These are phyloP conservation scores for Prunus mongolica DNA, from an alignment of 306 rosid species.

Conservation along the genomic window DNA sequence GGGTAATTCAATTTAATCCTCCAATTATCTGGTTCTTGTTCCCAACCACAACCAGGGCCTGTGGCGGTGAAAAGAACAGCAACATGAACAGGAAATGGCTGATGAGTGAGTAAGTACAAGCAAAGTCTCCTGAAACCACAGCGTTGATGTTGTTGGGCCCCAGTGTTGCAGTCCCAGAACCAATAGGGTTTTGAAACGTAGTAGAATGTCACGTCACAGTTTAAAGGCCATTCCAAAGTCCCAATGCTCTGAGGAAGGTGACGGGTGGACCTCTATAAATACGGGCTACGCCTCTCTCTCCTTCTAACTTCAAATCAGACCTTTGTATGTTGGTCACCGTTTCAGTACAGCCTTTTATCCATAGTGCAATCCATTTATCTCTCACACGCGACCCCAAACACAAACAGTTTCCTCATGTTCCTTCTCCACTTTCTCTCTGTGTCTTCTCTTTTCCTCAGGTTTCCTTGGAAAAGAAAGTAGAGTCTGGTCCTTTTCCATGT, in stretches of 20 bases:
- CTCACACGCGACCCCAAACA: not conserved
- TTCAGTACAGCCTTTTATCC: not conserved
- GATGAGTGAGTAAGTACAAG: not conserved
- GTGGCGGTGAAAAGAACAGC: not conserved
- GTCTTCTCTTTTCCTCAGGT: not conserved
- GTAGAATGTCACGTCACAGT: conserved; percentile 16
- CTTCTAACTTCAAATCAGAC: too few species aligned
- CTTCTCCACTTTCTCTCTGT: not conserved
- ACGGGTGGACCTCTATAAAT: conserved; percentile 1
- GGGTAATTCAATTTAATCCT: too few species aligned
- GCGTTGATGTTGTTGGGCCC: not conserved
- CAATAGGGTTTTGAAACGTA: conserved; percentile 8
- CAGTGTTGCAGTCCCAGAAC: not conserved
- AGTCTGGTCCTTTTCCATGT: not conserved
- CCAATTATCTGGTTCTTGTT: too few species aligned
- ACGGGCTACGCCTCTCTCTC: conserved; percentile 5
- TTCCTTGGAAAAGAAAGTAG: conserved; percentile 24
- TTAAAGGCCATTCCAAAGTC: not conserved
- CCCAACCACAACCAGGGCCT: not conserved
- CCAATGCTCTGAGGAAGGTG: not conserved
- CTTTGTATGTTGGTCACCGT: too few species aligned
- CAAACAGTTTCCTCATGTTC: not conserved
- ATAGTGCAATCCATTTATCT: not conserved
- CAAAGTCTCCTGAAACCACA: not conserved
- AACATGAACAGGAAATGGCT: not conserved